Conservation (phyloP, 1,139 yeast genomes). For the Scheffersomyces segobiensis region DNA sequence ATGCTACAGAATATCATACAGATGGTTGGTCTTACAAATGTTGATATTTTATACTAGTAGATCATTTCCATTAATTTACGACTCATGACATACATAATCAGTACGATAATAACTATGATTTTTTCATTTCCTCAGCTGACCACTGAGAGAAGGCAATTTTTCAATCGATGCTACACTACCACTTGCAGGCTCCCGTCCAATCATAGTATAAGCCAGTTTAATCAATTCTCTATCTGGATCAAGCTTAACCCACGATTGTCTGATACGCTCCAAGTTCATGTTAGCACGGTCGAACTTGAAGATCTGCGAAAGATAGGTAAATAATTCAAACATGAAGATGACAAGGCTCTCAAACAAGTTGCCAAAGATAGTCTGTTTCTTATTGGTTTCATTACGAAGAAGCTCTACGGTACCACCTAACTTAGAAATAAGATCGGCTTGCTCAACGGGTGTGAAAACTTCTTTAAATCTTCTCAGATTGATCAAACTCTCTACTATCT, state of each 20-base stretch:
- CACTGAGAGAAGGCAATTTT: not conserved
- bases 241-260: constrained; percentile 43
- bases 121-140: not conserved
- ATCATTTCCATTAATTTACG: not conserved
- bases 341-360: constrained; percentile 24
- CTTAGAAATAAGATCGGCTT: constrained; percentile 26
- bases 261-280: constrained; percentile 47
- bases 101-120: too few species aligned
- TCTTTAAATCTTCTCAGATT: constrained; percentile 33
- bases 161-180: constrained; percentile 11
- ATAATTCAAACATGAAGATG: constrained; percentile 32
- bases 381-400: not conserved
- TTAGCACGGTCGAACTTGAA: constrained; percentile 39
- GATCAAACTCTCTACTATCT: constrained; percentile 38
- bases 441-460: constrained; percentile 34
- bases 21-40: not conserved
- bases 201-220: constrained; percentile 35
- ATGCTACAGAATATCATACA: not conserved
- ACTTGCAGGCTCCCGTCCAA: constrained; percentile 33
- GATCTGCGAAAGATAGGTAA: constrained; percentile 30
- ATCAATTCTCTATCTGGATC: constrained; percentile 47
- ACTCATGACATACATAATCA: not conserved
- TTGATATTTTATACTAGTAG: not conserved
- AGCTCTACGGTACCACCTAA: constrained; percentile 18
- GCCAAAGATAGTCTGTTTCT: not conserved